phyloP scores from a whole-genome alignment of 169 alveolate species.

The Plasmodium chabaudi region DNA sequence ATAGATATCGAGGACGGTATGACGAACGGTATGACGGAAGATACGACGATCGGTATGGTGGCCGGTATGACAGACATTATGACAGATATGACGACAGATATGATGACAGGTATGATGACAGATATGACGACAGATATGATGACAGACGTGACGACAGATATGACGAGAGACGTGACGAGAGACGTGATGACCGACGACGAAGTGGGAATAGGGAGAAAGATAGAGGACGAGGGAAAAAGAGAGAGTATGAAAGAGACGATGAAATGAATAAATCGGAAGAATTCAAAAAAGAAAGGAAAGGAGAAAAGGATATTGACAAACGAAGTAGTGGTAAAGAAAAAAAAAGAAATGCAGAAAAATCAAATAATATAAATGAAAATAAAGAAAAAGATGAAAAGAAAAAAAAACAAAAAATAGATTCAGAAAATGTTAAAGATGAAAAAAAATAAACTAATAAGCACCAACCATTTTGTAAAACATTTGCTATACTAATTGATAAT shows the following conservation, averaged over 20 bases:
- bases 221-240: background rate
- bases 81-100: background rate
- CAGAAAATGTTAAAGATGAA: background rate
- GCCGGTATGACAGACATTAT: background rate
- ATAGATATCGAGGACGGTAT: background rate
- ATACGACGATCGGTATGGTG: too few species aligned
- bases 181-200: background rate
- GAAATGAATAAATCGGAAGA: background rate
- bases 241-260: background rate
- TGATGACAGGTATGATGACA: background rate
- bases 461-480: too few species aligned
- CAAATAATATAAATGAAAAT: too few species aligned
- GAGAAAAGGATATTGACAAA: slow-evolving; percentile 2
- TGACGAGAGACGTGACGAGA: background rate
- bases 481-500: too few species aligned
- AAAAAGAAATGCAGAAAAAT: background rate
- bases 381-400: background rate
- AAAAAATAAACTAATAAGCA: background rate
- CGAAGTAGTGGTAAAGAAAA: background rate
- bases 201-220: background rate
- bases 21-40: background rate
- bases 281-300: slow-evolving; percentile 3
- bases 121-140: background rate
- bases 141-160: background rate
- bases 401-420: background rate